A percentile compares a stretch with the other conserved stretches of the same genome.
These are phyloP conservation scores for Emiliania huxleyi DNA, from an alignment of 78 protist species.

Conservation along the genomic window DNA sequence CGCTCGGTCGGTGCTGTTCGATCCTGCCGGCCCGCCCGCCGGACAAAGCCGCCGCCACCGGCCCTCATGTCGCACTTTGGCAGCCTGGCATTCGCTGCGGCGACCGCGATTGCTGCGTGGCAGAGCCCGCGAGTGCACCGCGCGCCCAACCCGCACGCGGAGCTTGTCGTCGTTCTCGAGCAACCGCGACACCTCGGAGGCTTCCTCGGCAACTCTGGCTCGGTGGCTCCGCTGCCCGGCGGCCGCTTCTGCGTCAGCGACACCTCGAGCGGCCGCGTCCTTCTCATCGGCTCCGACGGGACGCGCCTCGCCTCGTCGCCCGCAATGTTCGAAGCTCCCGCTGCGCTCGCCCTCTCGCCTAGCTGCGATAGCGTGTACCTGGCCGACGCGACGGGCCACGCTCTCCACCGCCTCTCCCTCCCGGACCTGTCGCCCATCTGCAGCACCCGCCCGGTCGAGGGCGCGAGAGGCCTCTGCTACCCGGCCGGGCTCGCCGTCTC, in stretches of 20 bases:
- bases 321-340: neutral
- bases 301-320: neutral
- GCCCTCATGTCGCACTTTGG: too few relatives aligned
- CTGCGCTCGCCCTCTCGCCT: neutral
- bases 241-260: neutral
- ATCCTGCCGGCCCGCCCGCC: too few relatives aligned
- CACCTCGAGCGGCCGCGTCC: neutral
- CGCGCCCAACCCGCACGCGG: neutral
- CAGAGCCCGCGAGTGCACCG: too few relatives aligned
- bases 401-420: neutral
- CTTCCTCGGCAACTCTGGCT: neutral
- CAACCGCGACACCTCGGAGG: neutral
- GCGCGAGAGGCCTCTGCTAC: neutral
- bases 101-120: too few relatives aligned
- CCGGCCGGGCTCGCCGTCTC: neutral
- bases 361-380: neutral
- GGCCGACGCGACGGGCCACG: neutral
- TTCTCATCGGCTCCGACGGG: neutral
- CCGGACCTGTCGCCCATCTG: neutral
- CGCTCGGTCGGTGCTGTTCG: too few relatives aligned
- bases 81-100: too few relatives aligned
- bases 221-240: neutral
- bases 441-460: neutral
- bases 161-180: neutral
- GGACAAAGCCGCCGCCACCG: too few relatives aligned